A percentile compares a stretch with the other conserved stretches of the same genome.
Evolutionary conservation across 2,329 filamentous ascomycete species (phyloP).

Genomic region (Blastomyces percursus): DNA sequence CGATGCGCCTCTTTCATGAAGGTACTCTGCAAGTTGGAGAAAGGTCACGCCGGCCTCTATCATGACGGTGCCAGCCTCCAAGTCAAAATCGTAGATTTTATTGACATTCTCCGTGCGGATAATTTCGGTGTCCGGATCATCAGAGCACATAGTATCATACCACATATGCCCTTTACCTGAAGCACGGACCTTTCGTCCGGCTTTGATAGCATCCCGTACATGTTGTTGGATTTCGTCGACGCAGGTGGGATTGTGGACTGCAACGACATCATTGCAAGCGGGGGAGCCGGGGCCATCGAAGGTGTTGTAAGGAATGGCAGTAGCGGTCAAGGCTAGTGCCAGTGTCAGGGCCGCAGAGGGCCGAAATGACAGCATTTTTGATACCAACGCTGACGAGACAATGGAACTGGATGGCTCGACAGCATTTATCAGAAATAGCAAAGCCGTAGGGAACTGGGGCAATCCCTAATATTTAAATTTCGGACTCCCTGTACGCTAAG

Average conservation of each 20-base stretch:
- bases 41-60: slow-evolving; percentile 45
- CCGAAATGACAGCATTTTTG: background rate
- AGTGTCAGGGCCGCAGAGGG: background rate
- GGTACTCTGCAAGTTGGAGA: slow-evolving; percentile 39
- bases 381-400: background rate
- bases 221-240: slow-evolving; percentile 36
- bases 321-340: background rate
- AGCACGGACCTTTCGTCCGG: slow-evolving; percentile 36
- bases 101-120: slow-evolving; percentile 10
- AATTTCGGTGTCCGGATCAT: slow-evolving; percentile 38
- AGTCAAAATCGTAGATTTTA: slow-evolving; percentile 36
- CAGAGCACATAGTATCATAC: slow-evolving; percentile 46
- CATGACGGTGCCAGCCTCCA: slow-evolving; percentile 37
- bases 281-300: slow-evolving; percentile 43
- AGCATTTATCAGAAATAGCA: background rate
- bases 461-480: background rate
- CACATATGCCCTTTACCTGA: slow-evolving; percentile 44
- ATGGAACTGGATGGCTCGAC: background rate
- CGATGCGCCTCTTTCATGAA: slow-evolving; percentile 38
- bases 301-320: slow-evolving; percentile 34
- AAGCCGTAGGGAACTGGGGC: background rate
- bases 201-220: slow-evolving; percentile 33
- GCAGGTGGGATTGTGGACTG: slow-evolving; percentile 36
- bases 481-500: background rate
- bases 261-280: slow-evolving; percentile 38